phyloP scores from a whole-genome alignment of 2,329 filamentous ascomycete species.

The Alternaria triticina region DNA sequence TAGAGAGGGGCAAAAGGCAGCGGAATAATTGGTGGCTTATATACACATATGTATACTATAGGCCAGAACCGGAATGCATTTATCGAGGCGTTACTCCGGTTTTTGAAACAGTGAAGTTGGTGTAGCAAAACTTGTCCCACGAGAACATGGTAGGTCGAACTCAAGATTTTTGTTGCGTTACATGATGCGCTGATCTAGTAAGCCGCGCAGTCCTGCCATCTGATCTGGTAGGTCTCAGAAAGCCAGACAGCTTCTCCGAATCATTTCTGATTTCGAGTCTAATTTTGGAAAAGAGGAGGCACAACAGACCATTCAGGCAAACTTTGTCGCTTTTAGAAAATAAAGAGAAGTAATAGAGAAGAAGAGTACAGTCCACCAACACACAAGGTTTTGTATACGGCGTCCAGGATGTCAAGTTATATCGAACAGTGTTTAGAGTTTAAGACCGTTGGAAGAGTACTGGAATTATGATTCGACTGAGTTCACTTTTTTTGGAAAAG shows the following conservation, averaged over 20 bases:
- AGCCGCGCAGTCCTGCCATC: neutral
- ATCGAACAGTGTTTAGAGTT: neutral
- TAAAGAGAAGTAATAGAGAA: too few species aligned
- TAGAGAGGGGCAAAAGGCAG: neutral
- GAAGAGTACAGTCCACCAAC: too few species aligned
- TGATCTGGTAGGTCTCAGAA: accelerated
- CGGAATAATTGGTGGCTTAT: neutral
- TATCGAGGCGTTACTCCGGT: too few species aligned
- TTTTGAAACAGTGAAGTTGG: neutral
- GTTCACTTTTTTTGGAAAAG: too few species aligned
- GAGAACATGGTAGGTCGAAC: neutral
- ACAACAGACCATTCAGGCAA: too few species aligned
- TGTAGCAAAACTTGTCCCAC: neutral
- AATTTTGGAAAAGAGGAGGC: too few species aligned
- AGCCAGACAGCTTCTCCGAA: neutral
- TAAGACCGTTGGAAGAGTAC: neutral
- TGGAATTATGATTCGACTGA: too few species aligned
- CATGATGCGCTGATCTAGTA: neutral
- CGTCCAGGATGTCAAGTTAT: neutral
- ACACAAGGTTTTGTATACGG: too few species aligned
- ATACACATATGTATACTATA: neutral
- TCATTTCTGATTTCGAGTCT: too few species aligned
- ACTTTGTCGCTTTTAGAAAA: too few species aligned
- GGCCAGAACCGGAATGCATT: neutral
- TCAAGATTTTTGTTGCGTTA: neutral